Conservation (phyloP, 164 flowering plant genomes). For the Dillenia suffruticosa region DNA sequence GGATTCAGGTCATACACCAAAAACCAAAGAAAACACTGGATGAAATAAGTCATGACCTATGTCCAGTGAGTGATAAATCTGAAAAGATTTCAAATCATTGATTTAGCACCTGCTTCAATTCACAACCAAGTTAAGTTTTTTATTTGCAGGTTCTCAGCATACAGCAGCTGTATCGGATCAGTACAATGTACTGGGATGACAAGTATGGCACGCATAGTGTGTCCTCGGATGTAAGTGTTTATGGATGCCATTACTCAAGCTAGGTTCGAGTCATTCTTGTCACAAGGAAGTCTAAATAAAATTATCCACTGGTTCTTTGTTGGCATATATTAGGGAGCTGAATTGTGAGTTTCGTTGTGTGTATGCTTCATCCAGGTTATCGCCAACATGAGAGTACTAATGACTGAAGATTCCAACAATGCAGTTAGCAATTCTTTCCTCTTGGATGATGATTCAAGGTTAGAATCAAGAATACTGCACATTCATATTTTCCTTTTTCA, state of each 20-base stretch:
- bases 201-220: slow-evolving; percentile 96
- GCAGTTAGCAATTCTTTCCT: slow-evolving; percentile 66
- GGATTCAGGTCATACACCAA: slow-evolving; percentile 83
- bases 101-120: background rate
- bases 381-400: slow-evolving; percentile 60
- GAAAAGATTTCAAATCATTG: background rate
- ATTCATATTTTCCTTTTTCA: background rate
- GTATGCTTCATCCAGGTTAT: slow-evolving; percentile 35
- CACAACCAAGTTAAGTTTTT: slow-evolving; percentile 10
- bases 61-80: slow-evolving; percentile 64
- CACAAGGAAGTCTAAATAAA: background rate
- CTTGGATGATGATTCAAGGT: slow-evolving; percentile 71
- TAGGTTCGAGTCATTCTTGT: slow-evolving; percentile 24
- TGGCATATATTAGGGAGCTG: slow-evolving; percentile 4
- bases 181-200: slow-evolving; percentile 99
- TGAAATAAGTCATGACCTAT: slow-evolving; percentile 89
- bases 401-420: slow-evolving; percentile 71
- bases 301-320: background rate
- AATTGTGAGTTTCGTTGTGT: slow-evolving; percentile 6
- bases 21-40: slow-evolving; percentile 94
- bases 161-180: slow-evolving; percentile 93
- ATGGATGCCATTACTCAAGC: slow-evolving; percentile 29
- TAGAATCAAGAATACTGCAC: slow-evolving; percentile 3
- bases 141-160: slow-evolving; percentile 83
- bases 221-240: slow-evolving; percentile 81